Evolutionary conservation across 257 asterid genomes (phyloP).

Genomic region (Fraxinus cuspidata): DNA sequence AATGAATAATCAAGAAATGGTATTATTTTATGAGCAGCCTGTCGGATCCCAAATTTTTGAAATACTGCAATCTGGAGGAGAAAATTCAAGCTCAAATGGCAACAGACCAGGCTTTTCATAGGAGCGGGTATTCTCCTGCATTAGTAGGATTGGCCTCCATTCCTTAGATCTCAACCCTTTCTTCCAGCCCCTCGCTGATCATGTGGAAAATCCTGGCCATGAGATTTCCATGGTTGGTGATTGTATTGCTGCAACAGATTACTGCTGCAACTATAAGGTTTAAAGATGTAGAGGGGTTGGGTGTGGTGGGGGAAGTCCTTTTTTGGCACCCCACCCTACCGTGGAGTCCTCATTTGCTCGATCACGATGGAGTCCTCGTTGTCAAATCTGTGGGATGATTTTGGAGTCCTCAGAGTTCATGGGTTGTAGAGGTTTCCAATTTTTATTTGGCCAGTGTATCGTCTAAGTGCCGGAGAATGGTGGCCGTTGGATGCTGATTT

Average conservation of each 20-base stretch:
- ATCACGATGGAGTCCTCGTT: no score
- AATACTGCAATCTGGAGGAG: constrained; percentile 50
- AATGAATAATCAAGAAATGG: not conserved
- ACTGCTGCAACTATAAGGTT: constrained; percentile 23
- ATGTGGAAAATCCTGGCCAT: constrained; percentile 39
- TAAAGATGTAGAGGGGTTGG: constrained; percentile 18
- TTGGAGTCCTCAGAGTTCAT: no score
- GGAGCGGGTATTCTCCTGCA: constrained; percentile 20
- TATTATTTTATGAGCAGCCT: constrained; percentile 11
- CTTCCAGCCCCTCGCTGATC: constrained; percentile 36
- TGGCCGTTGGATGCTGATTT: no score
- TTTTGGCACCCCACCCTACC: constrained; percentile 31
- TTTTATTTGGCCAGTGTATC: no score
- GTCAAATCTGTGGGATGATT: no score
- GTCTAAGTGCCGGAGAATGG: no score
- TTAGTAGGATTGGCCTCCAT: constrained; percentile 23
- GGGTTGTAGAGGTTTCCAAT: no score
- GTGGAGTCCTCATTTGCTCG: no score
- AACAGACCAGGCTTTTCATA: constrained; percentile 38
- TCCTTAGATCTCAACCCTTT: constrained; percentile 39
- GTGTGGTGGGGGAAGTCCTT: constrained; percentile 24
- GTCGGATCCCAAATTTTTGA: constrained; percentile 45
- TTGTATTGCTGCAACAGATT: constrained; percentile 44
- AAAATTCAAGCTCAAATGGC: constrained; percentile 26
- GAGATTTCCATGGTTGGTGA: constrained; percentile 37